phyloP scores from a whole-genome alignment of 495 filamentous ascomycete species.

The Penicillium maclennaniae region DNA sequence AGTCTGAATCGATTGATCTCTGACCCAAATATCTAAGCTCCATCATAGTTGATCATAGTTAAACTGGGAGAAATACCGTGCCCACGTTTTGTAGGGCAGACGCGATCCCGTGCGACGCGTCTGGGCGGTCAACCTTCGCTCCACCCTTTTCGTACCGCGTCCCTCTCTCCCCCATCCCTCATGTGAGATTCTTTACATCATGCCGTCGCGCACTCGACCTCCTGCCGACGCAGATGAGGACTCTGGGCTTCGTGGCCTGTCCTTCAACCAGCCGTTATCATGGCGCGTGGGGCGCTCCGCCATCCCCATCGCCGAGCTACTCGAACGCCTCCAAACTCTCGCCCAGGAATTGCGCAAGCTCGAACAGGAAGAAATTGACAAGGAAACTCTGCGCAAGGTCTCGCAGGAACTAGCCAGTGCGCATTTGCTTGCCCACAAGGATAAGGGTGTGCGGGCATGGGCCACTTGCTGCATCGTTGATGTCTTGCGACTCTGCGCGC shows the following conservation, averaged over 20 bases:
- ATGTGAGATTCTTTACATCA: constrained; percentile 33
- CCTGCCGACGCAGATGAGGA: constrained; percentile 38
- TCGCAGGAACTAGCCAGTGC: constrained; percentile 84
- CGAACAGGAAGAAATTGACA: constrained; percentile 83
- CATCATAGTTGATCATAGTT: too few relatives aligned
- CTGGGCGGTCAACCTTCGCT: constrained; percentile 26
- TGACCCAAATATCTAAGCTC: neutral
- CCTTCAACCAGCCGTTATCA: constrained; percentile 82
- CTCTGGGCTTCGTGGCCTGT: constrained; percentile 36
- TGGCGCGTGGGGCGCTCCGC: constrained; percentile 85
- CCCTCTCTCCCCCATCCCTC: constrained; percentile 14
- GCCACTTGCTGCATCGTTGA: constrained; percentile 88
- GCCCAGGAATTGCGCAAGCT: constrained; percentile 78
- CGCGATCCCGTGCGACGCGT: constrained; percentile 30
- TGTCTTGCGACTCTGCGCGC: constrained; percentile 88
- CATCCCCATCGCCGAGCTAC: constrained; percentile 77
- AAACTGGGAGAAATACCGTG: neutral
- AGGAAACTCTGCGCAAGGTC: constrained; percentile 73
- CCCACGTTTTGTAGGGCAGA: constrained; percentile 14
- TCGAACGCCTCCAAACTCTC: constrained; percentile 74
- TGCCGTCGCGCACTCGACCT: constrained; percentile 49
- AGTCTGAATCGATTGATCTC: neutral
- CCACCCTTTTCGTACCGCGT: constrained; percentile 20
- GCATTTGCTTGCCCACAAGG: constrained; percentile 83
- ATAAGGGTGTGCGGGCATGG: constrained; percentile 86